Percentiles rank a stretch among this genome's conserved stretches.
Conservation (phyloP, 345 rosid species). For the Ricinus communis region DNA sequence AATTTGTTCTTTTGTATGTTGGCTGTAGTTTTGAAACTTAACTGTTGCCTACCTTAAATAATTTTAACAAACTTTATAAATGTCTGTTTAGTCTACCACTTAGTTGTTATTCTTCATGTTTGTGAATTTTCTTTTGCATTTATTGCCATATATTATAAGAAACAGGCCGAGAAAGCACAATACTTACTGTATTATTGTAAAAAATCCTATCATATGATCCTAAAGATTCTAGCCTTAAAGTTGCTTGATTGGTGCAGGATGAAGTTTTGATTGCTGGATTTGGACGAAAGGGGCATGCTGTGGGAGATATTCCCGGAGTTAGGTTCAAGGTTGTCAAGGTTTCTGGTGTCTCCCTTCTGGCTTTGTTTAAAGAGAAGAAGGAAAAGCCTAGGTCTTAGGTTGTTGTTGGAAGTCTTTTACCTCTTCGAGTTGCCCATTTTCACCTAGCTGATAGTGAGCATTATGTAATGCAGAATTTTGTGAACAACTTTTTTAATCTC, state of each 20-base stretch:
- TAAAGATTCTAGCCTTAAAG: too few relatives aligned
- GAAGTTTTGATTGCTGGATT: slow-evolving; percentile 81
- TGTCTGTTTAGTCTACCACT: too few relatives aligned
- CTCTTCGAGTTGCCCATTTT: neutral
- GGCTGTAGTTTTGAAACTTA: too few relatives aligned
- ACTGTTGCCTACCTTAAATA: neutral
- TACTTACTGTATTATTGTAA: too few relatives aligned
- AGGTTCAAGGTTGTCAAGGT: slow-evolving; percentile 88
- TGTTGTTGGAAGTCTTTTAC: neutral
- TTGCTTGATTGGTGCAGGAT: slow-evolving; percentile 39
- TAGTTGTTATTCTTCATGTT: too few relatives aligned
- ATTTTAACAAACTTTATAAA: neutral
- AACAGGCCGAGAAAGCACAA: too few relatives aligned
- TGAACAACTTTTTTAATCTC: neutral
- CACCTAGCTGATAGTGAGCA: neutral
- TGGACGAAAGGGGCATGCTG: slow-evolving; percentile 82
- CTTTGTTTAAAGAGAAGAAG: slow-evolving; percentile 79
- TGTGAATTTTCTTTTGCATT: too few relatives aligned
- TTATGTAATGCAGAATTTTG: slow-evolving; percentile 9
- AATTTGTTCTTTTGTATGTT: too few relatives aligned
- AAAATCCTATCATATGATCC: too few relatives aligned
- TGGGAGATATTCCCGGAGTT: slow-evolving; percentile 88
- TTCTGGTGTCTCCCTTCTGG: slow-evolving; percentile 76
- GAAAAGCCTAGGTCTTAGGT: slow-evolving; percentile 79
- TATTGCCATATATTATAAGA: too few relatives aligned